These are phyloP conservation scores for Medicago ruthenica DNA, from an alignment of 306 rosid species.

Conservation along the genomic window DNA sequence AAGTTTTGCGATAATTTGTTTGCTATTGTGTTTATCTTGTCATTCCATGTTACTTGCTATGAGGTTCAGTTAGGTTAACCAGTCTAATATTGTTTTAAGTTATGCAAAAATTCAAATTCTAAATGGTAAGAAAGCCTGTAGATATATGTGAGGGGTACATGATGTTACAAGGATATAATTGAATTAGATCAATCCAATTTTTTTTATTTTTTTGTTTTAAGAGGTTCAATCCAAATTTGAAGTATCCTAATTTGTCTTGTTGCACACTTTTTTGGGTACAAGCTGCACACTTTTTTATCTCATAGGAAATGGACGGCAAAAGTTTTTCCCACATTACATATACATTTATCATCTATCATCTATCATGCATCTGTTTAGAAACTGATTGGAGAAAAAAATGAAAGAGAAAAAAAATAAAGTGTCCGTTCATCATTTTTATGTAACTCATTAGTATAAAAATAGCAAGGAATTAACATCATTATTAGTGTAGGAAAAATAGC, in stretches of 20 bases:
- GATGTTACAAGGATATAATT: background rate
- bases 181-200: background rate
- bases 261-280: no score
- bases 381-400: background rate
- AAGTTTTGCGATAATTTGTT: no score
- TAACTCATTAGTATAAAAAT: background rate
- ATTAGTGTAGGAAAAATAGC: background rate
- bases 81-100: background rate
- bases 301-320: background rate
- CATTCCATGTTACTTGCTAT: background rate
- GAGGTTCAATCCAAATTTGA: background rate
- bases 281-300: background rate
- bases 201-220: no score
- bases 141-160: background rate
- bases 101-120: background rate
- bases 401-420: background rate
- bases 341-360: no score
- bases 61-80: background rate
- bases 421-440: background rate
- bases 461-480: background rate
- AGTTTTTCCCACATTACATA: background rate
- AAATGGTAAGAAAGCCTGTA: background rate
- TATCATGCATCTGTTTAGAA: no score
- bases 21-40: background rate
- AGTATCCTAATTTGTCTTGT: background rate